phyloP scores from a whole-genome alignment of 176 grass and related monocot genomes.

The Lolium perenne region DNA sequence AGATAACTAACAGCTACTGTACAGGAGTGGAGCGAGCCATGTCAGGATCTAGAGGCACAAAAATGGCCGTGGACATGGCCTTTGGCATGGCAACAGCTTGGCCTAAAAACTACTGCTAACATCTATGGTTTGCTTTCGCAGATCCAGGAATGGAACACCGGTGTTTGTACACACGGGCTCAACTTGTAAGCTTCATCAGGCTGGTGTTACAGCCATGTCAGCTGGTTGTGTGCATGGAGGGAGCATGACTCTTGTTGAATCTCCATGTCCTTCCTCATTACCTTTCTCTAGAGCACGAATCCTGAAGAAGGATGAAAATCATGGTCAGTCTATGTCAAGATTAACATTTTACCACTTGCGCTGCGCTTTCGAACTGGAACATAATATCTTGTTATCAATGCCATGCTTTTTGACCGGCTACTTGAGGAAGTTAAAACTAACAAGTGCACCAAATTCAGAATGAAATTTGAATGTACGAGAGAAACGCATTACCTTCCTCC shows the following conservation, averaged over 20 bases:
- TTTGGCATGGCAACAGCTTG: too few relatives aligned
- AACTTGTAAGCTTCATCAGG: conserved; percentile 12
- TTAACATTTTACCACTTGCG: background rate
- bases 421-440: background rate
- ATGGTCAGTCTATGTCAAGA: background rate
- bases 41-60: too few relatives aligned
- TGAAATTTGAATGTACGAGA: background rate
- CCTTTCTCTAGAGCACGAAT: conserved; percentile 37
- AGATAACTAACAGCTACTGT: too few relatives aligned
- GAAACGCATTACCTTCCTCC: conserved; percentile 56
- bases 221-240: background rate
- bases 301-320: conserved; percentile 33
- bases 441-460: background rate
- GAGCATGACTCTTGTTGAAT: background rate
- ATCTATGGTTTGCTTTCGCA: background rate
- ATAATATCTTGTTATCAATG: background rate
- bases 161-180: too few relatives aligned
- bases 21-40: too few relatives aligned
- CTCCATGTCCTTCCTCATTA: conserved; percentile 1
- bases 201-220: conserved; percentile 19
- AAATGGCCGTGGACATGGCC: too few relatives aligned
- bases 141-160: background rate
- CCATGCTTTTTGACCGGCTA: background rate
- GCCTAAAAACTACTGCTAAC: too few relatives aligned
- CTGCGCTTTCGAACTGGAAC: background rate